A percentile compares a stretch with the other conserved stretches of the same genome.
Evolutionary conservation across 2,329 filamentous ascomycete species (phyloP).

Genomic region (Apiospora arundinis): DNA sequence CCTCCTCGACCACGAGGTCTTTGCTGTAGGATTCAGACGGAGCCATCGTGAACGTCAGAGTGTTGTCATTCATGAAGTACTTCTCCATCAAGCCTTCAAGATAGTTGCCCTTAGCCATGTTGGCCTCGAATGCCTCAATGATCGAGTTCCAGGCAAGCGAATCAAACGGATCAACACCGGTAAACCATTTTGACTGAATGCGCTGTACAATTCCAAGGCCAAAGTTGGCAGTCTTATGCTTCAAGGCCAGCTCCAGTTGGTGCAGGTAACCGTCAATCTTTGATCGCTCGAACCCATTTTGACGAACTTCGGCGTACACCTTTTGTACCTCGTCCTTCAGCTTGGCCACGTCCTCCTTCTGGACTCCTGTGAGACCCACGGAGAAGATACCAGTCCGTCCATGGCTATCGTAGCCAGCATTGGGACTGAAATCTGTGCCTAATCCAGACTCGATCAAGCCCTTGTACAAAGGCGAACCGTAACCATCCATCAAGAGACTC

Average conservation of each 20-base stretch:
- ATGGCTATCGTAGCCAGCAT: constrained; percentile 87
- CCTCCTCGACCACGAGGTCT: constrained; percentile 79
- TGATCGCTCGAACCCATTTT: constrained; percentile 82
- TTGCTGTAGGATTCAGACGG: constrained; percentile 78
- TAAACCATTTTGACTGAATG: constrained; percentile 93
- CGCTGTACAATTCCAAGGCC: constrained; percentile 90
- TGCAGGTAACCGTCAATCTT: constrained; percentile 96
- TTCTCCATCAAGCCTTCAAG: constrained; percentile 86
- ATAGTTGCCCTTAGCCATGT: constrained; percentile 78
- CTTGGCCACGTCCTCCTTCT: constrained; percentile 76
- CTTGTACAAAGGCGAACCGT: constrained; percentile 91
- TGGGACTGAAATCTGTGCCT: constrained; percentile 92
- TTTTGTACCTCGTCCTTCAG: constrained; percentile 77
- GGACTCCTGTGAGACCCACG: constrained; percentile 88
- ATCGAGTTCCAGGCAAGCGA: constrained; percentile 91
- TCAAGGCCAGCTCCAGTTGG: constrained; percentile 88
- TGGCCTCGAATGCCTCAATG: constrained; percentile 79
- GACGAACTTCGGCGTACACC: constrained; percentile 72
- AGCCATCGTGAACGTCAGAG: constrained; percentile 91
- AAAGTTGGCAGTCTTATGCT: constrained; percentile 96
- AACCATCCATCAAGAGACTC: constrained; percentile 88
- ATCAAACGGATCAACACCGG: constrained; percentile 90
- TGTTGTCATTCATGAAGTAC: constrained; percentile 87
- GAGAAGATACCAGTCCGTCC: constrained; percentile 84
- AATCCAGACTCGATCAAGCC: constrained; percentile 88